These are phyloP conservation scores for Solanum infundibuliforme DNA, from an alignment of 257 asterid species.

Conservation along the genomic window DNA sequence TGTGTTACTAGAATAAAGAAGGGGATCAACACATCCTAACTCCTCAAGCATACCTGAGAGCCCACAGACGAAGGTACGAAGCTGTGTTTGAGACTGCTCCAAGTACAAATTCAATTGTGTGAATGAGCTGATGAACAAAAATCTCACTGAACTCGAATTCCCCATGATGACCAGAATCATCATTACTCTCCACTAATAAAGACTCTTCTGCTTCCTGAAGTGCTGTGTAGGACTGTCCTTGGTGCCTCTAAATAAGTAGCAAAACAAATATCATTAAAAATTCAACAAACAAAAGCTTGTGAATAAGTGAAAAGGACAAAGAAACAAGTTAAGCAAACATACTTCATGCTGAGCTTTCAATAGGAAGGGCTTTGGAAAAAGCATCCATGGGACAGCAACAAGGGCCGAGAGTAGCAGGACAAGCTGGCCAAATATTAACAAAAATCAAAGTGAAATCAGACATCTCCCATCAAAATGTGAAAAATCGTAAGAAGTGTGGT, in stretches of 20 bases:
- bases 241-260: slow-evolving; percentile 65
- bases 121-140: slow-evolving; percentile 93
- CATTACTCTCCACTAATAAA: slow-evolving; percentile 54
- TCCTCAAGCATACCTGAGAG: slow-evolving; percentile 65
- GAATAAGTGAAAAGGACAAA: neutral
- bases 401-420: slow-evolving; percentile 61
- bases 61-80: slow-evolving; percentile 99
- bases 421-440: slow-evolving; percentile 38
- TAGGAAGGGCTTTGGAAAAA: slow-evolving; percentile 92
- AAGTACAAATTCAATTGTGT: slow-evolving; percentile 96
- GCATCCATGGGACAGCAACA: slow-evolving; percentile 98
- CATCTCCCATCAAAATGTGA: neutral
- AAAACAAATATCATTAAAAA: neutral
- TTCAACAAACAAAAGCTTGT: neutral
- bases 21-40: neutral
- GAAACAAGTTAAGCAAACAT: slow-evolving; percentile 9
- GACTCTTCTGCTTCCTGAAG: slow-evolving; percentile 75
- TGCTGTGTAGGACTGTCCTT: slow-evolving; percentile 65
- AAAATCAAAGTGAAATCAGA: neutral
- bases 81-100: slow-evolving; percentile 99
- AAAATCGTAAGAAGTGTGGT: neutral
- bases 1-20: neutral
- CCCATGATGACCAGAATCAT: slow-evolving; percentile 76
- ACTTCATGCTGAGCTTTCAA: slow-evolving; percentile 69
- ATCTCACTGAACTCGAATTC: slow-evolving; percentile 96